A percentile compares a stretch with the other conserved stretches of the same genome.
These are phyloP conservation scores for Rosa lucieae DNA, from an alignment of 306 rosid species.

Conservation along the genomic window DNA sequence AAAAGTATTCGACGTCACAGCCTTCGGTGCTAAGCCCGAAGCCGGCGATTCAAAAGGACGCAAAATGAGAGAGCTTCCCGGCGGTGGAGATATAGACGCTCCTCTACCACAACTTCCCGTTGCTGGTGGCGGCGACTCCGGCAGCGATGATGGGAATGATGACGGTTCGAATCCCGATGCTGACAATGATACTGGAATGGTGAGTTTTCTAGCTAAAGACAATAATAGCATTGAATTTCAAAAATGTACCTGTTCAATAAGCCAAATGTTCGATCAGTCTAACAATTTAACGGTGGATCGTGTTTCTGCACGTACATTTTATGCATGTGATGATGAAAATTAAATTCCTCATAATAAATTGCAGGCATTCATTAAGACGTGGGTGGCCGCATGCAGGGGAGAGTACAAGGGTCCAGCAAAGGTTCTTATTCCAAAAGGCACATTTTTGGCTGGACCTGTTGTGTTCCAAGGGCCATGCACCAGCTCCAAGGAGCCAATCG, in stretches of 20 bases:
- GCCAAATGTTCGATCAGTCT: background rate
- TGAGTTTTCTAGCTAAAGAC: background rate
- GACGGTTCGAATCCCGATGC: background rate
- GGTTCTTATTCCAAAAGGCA: constrained; percentile 59
- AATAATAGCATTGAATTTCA: background rate
- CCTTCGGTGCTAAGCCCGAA: constrained; percentile 55
- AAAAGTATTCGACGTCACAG: constrained; percentile 39
- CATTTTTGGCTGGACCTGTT: constrained; percentile 46
- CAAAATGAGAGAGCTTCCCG: background rate
- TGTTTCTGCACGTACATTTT: too few species aligned
- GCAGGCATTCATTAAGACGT: constrained; percentile 70
- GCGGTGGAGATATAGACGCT: background rate
- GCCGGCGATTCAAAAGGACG: background rate
- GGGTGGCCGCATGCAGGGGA: constrained; percentile 61
- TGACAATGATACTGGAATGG: background rate
- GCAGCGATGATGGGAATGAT: background rate
- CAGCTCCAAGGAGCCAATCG: constrained; percentile 40
- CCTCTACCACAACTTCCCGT: background rate
- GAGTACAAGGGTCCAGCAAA: constrained; percentile 31
- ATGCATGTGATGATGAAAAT: background rate
- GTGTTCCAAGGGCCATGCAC: constrained; percentile 67
- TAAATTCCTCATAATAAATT: background rate
- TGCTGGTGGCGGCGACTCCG: background rate
- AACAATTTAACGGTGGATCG: background rate
- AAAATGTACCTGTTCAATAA: background rate